Evolutionary conservation across 306 rosid species (phyloP), one percentile per base, ranked within the genome.

Genomic region (Acmispon strigosus): DNA sequence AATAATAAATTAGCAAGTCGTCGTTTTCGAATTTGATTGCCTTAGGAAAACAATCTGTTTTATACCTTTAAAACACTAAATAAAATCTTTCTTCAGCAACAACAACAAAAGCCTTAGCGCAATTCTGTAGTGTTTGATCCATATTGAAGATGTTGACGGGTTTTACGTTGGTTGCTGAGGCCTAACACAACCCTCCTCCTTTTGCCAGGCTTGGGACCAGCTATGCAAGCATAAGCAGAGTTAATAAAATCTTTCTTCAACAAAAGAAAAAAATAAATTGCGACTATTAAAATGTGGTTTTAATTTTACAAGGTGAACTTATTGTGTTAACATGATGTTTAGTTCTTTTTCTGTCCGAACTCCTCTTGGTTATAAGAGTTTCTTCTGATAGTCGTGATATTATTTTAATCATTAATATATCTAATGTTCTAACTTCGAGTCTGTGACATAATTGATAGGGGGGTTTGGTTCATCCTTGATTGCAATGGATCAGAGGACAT

Each of bases 401-500:
- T 12, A 27, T 37, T 39, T 17, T 7, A 3, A 7, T 43, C 5
- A 27, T 50, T 49, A 49, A 17, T 14, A 70, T 50, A 54, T 27
- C 57, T 36, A 16, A 42, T 15, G 50, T 55, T 57, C 39, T 43
- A 27, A 68, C 10, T 53, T 32, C 37, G 8, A 5, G 8, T 32
- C 8, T 4, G 15, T 78, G 61, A 37, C 24, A 42, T 43, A 63
- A 37, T 61, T 73, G 76, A 27, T 89, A 91, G 99, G 99, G 56
- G 97, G 96, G 1, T 91, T 91, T 27, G 95, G 97, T 80, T 91
- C 97, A 15, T 89, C 90, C 54, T 9, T 94, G 78, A 74, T 91
- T 78, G 95, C 97, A 20, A 84, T 94, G 99, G 92, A 94, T 80
- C 91, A 91, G 65, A 77, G 67, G 74, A 94, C 97, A 8, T 94